phyloP scores from a whole-genome alignment of 1,284 basidiomycete genomes.

The Thecaphora frezii region DNA sequence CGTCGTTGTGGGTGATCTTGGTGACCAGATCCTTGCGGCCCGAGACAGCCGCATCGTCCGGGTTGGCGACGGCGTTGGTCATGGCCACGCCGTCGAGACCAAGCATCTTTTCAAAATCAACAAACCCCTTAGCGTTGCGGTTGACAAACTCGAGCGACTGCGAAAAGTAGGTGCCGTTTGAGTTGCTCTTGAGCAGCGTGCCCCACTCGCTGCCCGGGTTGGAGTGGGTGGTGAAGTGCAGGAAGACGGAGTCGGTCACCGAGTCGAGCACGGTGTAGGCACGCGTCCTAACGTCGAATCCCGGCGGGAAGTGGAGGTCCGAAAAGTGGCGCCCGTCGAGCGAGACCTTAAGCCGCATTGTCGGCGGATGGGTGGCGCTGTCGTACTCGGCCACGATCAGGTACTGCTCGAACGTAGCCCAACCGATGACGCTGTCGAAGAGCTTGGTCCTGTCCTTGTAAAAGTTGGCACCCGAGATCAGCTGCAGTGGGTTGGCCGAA shows the following conservation, averaged over 20 bases:
- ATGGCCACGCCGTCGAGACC: constrained; percentile 93
- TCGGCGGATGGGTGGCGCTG: constrained; percentile 18
- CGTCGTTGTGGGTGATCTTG: constrained; percentile 94
- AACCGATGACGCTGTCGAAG: constrained; percentile 86
- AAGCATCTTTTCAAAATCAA: constrained; percentile 98
- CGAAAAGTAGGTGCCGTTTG: constrained; percentile 94
- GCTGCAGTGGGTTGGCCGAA: constrained; percentile 71
- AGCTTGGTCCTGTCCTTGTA: constrained; percentile 73
- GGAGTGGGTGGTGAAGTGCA: constrained; percentile 90
- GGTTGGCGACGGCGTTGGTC: constrained; percentile 84
- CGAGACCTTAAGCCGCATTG: constrained; percentile 79
- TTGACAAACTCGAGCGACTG: constrained; percentile 85
- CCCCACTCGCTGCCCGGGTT: constrained; percentile 78
- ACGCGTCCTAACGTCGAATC: constrained; percentile 81
- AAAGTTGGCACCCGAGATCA: constrained; percentile 77
- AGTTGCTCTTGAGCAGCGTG: constrained; percentile 89
- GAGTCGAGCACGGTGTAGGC: constrained; percentile 95
- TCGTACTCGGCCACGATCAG: constrained; percentile 87
- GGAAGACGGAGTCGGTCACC: constrained; percentile 85
- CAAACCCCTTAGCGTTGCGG: constrained; percentile 80
- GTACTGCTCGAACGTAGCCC: constrained; percentile 94
- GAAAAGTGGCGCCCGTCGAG: constrained; percentile 84
- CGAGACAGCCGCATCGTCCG: constrained; percentile 72
- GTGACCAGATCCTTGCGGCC: constrained; percentile 78
- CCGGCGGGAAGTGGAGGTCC: constrained; percentile 82